Percentiles rank a stretch among this genome's conserved stretches.
These are phyloP conservation scores for Parsonsia alboflavescens DNA, from an alignment of 257 asterid species.

Conservation along the genomic window DNA sequence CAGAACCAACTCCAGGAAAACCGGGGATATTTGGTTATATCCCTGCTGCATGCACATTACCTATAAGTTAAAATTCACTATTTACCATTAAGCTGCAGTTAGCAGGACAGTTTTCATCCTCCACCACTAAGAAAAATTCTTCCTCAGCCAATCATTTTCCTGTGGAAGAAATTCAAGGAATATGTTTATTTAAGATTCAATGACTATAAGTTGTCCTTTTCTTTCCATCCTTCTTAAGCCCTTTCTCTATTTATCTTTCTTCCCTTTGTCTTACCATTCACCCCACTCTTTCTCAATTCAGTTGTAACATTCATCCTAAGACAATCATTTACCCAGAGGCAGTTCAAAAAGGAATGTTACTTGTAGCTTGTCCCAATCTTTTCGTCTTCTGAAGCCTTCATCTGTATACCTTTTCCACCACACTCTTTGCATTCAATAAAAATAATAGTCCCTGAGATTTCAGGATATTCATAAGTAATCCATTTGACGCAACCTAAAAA, in stretches of 20 bases:
- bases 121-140: background rate
- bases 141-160: background rate
- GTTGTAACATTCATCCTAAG: background rate
- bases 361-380: background rate
- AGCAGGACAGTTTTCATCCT: background rate
- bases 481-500: background rate
- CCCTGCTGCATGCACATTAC: background rate
- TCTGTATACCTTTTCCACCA: background rate
- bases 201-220: background rate
- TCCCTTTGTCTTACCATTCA: background rate
- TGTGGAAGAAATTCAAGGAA: no score
- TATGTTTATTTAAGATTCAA: background rate
- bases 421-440: background rate
- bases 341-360: background rate
- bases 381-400: background rate
- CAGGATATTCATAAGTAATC: background rate
- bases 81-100: background rate
- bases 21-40: background rate
- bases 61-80: background rate
- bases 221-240: background rate
- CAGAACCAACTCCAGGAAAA: background rate
- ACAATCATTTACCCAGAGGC: background rate
- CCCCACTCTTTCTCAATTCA: background rate
- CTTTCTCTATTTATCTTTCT: background rate
- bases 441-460: background rate